These are phyloP conservation scores for Isatis tinctoria DNA, from an alignment of 345 rosid species.

Conservation along the genomic window DNA sequence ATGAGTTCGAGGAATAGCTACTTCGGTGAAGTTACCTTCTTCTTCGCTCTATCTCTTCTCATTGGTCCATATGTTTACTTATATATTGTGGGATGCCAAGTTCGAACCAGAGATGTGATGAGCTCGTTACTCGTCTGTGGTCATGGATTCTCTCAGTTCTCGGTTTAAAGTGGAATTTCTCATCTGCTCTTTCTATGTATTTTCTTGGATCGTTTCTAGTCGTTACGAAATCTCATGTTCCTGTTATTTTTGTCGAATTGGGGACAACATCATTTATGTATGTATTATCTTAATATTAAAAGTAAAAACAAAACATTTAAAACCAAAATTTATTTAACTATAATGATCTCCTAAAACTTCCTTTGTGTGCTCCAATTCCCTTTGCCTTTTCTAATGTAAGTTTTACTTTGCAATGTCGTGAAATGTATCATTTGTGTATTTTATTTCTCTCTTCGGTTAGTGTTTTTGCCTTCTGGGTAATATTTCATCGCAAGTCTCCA, in stretches of 20 bases:
- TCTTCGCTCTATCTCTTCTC: background rate
- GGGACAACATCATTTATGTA: background rate
- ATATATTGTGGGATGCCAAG: conserved; percentile 9
- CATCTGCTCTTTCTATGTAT: conserved; percentile 3
- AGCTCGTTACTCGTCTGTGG: background rate
- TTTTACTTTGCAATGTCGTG: background rate
- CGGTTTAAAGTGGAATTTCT: background rate
- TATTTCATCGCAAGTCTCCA: background rate
- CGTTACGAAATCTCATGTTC: conserved; percentile 4
- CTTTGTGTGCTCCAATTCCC: background rate
- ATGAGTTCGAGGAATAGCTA: conserved; percentile 72
- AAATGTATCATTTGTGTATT: background rate
- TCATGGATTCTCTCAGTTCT: conserved; percentile 6
- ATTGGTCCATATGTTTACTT: conserved; percentile 11
- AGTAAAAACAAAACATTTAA: background rate
- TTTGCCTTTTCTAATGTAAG: background rate
- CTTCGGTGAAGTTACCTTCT: background rate
- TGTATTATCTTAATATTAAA: background rate
- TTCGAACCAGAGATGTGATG: conserved; percentile 10
- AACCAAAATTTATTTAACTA: background rate
- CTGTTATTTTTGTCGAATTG: background rate
- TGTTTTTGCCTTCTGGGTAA: background rate
- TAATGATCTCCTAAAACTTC: background rate
- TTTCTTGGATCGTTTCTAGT: conserved; percentile 2
- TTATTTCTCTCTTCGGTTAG: background rate